Percentiles rank a stretch among this genome's conserved stretches.
phyloP scores from a whole-genome alignment of 805 yeast species.

The Pichia cephalocereana region DNA sequence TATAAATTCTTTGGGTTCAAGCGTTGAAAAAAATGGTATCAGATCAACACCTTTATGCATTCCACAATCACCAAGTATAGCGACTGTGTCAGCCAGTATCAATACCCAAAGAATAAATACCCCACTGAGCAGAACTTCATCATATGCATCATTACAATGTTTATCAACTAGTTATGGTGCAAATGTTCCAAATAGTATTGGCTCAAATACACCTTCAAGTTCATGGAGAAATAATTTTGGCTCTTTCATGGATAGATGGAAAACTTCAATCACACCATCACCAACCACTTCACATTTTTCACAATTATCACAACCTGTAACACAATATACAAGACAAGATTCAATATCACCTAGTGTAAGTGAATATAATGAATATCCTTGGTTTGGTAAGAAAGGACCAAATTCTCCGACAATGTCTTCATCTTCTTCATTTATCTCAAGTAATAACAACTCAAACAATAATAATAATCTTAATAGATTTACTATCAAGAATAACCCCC shows the following conservation, averaged over 20 bases:
- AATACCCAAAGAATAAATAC: slow-evolving; percentile 15
- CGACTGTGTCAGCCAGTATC: slow-evolving; percentile 10
- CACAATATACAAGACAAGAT: slow-evolving; percentile 1
- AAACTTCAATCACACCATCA: slow-evolving; percentile 5
- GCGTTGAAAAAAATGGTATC: not conserved
- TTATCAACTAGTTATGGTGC: slow-evolving; percentile 30
- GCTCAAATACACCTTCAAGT: slow-evolving; percentile 9
- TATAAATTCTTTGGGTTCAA: not conserved
- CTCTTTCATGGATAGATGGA: slow-evolving; percentile 24
- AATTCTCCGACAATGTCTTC: slow-evolving; percentile 3
- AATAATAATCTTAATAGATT: not conserved
- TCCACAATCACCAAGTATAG: slow-evolving; percentile 9
- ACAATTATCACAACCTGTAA: not conserved
- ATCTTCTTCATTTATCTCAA: slow-evolving; percentile 7
- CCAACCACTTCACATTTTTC: slow-evolving; percentile 4
- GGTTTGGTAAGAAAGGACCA: slow-evolving; percentile 3
- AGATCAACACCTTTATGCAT: slow-evolving; percentile 1
- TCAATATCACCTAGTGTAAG: slow-evolving; percentile 3
- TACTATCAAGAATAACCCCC: not conserved
- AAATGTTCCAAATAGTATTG: slow-evolving; percentile 3
- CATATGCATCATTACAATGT: slow-evolving; percentile 28
- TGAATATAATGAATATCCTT: slow-evolving; percentile 10
- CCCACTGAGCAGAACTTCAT: slow-evolving; percentile 21
- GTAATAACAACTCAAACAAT: not conserved
- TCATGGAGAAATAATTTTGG: slow-evolving; percentile 26